A percentile compares a stretch with the other conserved stretches of the same genome.
Conservation (phyloP, 495 filamentous ascomycete species). For the Hypomontagnella monticulosa region DNA sequence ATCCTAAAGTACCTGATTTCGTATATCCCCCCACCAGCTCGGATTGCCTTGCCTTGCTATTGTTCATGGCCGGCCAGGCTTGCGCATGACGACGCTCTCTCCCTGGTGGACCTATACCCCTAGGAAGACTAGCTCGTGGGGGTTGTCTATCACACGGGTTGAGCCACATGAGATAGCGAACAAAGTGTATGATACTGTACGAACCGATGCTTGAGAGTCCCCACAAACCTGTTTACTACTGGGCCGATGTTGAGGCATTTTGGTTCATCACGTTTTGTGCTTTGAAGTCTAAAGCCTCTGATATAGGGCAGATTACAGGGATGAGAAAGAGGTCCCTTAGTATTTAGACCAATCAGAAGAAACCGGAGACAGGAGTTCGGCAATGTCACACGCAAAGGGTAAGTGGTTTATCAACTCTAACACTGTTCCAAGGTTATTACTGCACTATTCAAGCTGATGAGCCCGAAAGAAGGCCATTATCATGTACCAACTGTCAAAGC, state of each 20-base stretch:
- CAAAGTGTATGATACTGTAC: conserved; percentile 7
- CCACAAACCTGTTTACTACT: conserved; percentile 9
- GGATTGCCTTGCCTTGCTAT: background rate
- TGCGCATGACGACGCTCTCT: conserved; percentile 7
- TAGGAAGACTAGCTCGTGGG: conserved; percentile 18
- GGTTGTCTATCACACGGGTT: conserved; percentile 12
- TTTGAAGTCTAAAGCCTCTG: conserved; percentile 27
- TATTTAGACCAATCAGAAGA: conserved; percentile 22
- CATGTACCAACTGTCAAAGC: conserved; percentile 30
- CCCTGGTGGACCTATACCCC: background rate
- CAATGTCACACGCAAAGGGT: conserved; percentile 20
- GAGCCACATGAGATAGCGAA: conserved; percentile 11
- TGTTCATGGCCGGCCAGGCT: background rate
- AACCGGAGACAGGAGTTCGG: conserved; percentile 14
- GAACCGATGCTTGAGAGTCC: conserved; percentile 17
- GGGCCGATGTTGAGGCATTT: conserved; percentile 28
- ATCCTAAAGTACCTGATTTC: background rate
- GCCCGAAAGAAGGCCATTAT: conserved; percentile 7
- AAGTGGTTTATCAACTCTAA: conserved; percentile 12
- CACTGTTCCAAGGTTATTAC: background rate
- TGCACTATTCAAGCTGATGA: conserved; percentile 11
- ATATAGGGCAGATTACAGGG: conserved; percentile 33
- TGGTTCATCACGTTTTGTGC: conserved; percentile 39
- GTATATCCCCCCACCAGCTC: background rate
- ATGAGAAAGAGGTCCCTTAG: conserved; percentile 7